phyloP scores from a whole-genome alignment of 2,329 filamentous ascomycete species.

The Pseudohalonectria lignicola region DNA sequence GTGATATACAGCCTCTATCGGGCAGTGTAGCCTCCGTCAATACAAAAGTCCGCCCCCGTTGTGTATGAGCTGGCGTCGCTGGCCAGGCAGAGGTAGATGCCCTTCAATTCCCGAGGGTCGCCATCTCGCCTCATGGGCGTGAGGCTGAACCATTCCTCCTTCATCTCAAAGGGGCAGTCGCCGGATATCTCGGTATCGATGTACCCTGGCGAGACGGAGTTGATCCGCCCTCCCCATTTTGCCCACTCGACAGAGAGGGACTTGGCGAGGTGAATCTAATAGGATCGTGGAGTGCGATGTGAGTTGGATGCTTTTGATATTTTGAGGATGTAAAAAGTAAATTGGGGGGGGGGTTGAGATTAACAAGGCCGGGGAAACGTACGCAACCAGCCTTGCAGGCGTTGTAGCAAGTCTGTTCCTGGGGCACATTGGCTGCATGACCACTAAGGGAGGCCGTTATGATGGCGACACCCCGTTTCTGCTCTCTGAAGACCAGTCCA shows the following conservation, averaged over 20 bases:
- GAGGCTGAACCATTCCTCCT: slow-evolving; percentile 65
- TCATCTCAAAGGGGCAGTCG: slow-evolving; percentile 54
- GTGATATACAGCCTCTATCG: too few relatives aligned
- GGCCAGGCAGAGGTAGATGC: slow-evolving; percentile 70
- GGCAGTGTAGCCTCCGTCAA: slow-evolving; percentile 65
- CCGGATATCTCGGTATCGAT: slow-evolving; percentile 62
- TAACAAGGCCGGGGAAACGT: too few relatives aligned
- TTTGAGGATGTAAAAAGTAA: too few relatives aligned
- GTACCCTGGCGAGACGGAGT: slow-evolving; percentile 65
- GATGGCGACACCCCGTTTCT: slow-evolving; percentile 62
- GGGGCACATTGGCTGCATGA: slow-evolving; percentile 68
- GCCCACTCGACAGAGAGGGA: slow-evolving; percentile 74
- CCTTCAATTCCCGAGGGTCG: slow-evolving; percentile 65
- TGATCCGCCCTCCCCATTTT: too few relatives aligned
- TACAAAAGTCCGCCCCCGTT: slow-evolving; percentile 61
- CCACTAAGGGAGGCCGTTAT: slow-evolving; percentile 70
- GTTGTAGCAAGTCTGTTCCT: slow-evolving; percentile 65
- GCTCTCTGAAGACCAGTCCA: slow-evolving; percentile 57
- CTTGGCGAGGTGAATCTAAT: slow-evolving; percentile 49
- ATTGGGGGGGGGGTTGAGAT: too few relatives aligned
- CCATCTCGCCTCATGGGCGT: slow-evolving; percentile 74
- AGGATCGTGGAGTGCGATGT: too few relatives aligned
- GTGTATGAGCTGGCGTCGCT: slow-evolving; percentile 77
- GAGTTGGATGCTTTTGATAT: too few relatives aligned
- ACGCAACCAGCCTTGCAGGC: slow-evolving; percentile 57